A percentile compares a stretch with the other conserved stretches of the same genome.
Conservation (phyloP, 352 stramenopile genomes). For the Phytopythium montanum region DNA sequence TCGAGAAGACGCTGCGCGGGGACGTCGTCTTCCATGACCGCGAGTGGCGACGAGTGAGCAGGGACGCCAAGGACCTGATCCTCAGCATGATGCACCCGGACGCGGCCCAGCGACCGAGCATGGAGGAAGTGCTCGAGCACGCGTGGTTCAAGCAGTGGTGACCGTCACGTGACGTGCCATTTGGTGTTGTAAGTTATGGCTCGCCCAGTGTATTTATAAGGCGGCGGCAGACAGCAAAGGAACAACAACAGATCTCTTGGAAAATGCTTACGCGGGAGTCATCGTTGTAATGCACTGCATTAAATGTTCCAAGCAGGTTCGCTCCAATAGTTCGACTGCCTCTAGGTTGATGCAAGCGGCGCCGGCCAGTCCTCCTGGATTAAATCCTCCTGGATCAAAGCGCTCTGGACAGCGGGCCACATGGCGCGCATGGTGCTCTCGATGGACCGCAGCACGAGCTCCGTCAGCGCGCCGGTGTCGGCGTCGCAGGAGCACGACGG, state of each 20-base stretch:
- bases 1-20: conserved; percentile 40
- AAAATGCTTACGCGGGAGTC: too few relatives aligned
- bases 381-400: conserved; percentile 5
- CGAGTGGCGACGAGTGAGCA: conserved; percentile 48
- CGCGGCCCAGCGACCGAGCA: conserved; percentile 34
- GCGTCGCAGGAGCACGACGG: not conserved
- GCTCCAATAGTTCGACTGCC: too few relatives aligned
- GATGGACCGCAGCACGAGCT: not conserved
- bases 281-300: too few relatives aligned
- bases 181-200: conserved; percentile 7
- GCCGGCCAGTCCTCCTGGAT: not conserved
- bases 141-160: conserved; percentile 49
- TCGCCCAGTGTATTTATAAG: not conserved
- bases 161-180: too few relatives aligned
- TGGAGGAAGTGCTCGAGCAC: conserved; percentile 68
- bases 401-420: conserved; percentile 5
- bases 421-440: conserved; percentile 3
- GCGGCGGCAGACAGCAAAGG: not conserved
- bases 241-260: too few relatives aligned
- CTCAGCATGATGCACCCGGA: conserved; percentile 51
- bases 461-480: not conserved
- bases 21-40: conserved; percentile 53
- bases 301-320: too few relatives aligned
- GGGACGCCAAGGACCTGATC: conserved; percentile 55
- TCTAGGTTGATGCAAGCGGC: not conserved